These are phyloP conservation scores for Lentinula raphanica DNA, from an alignment of 768 basidiomycete species.

Conservation along the genomic window DNA sequence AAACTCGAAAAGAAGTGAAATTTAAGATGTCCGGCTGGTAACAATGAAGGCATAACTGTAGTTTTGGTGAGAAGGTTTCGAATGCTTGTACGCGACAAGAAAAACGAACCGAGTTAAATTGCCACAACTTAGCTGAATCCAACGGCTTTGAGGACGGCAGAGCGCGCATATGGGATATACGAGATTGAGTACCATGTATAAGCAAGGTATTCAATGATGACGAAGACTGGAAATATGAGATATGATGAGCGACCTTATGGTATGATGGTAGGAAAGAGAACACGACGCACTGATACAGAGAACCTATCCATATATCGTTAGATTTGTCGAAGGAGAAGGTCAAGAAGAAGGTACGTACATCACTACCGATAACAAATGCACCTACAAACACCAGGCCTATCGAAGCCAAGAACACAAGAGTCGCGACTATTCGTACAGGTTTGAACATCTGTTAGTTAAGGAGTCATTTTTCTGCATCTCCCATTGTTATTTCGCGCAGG, in stretches of 20 bases:
- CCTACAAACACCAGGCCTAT: conserved; percentile 82
- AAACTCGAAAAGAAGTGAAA: not conserved
- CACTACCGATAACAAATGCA: conserved; percentile 72
- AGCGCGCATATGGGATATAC: conserved; percentile 89
- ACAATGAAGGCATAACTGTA: not conserved
- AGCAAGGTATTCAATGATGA: conserved; percentile 86
- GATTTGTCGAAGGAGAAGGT: not conserved
- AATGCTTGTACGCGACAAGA: too few relatives aligned
- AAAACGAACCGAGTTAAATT: not conserved
- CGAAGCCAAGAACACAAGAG: conserved; percentile 69
- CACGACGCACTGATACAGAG: conserved; percentile 58
- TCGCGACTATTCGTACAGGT: conserved; percentile 80
- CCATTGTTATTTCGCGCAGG: too few relatives aligned
- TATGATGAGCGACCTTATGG: conserved; percentile 10
- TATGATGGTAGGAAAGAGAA: not conserved
- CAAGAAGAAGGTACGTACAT: conserved; percentile 36
- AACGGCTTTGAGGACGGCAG: conserved; percentile 62
- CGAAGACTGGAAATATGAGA: conserved; percentile 57
- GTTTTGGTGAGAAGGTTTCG: too few relatives aligned
- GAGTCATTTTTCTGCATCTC: too few relatives aligned
- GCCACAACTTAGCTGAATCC: conserved; percentile 21
- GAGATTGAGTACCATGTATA: conserved; percentile 86
- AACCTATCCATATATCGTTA: conserved; percentile 35
- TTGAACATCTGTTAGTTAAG: conserved; percentile 97
- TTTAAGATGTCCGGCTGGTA: not conserved